Percentiles rank a stretch among this genome's conserved stretches.
These are phyloP conservation scores for Nicotiana benthamiana DNA, from an alignment of 257 asterid genomes.

Conservation along the genomic window DNA sequence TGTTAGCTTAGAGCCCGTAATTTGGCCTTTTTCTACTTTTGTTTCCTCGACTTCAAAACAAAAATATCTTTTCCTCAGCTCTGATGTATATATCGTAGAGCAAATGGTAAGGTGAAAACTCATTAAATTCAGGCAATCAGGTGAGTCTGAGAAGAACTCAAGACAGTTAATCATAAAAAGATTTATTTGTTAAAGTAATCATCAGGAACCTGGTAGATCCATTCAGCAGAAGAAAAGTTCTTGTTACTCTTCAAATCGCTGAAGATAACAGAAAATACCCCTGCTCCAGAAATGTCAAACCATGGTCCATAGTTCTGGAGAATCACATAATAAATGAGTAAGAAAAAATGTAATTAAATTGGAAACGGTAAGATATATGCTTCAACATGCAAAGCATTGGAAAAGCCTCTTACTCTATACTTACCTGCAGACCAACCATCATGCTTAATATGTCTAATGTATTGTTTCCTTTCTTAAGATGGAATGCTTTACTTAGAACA, in stretches of 20 bases:
- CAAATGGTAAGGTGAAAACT: too few relatives aligned
- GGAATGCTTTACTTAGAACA: conserved; percentile 26
- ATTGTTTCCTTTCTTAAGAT: conserved; percentile 46
- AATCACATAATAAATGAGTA: conserved; percentile 3
- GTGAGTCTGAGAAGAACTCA: neutral
- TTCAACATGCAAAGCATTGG: neutral
- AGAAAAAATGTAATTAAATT: neutral
- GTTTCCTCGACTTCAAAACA: too few relatives aligned
- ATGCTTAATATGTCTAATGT: conserved; percentile 58
- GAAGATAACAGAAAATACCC: conserved; percentile 46
- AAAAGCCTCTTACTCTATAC: neutral
- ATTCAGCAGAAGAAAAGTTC: conserved; percentile 47
- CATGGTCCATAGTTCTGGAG: conserved; percentile 76
- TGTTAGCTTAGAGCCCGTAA: too few relatives aligned
- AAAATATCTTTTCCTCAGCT: too few relatives aligned
- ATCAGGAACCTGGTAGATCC: conserved; percentile 63
- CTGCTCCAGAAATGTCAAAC: conserved; percentile 67
- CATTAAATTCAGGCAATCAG: neutral
- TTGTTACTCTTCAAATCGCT: conserved; percentile 26
- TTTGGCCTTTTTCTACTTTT: too few relatives aligned
- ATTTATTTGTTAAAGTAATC: neutral
- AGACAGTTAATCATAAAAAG: neutral
- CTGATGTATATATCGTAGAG: too few relatives aligned
- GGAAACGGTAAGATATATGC: neutral
- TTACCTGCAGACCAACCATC: conserved; percentile 75